Evolutionary conservation across 1,139 yeast genomes (phyloP).

Genomic region (Hansenula sp.): DNA sequence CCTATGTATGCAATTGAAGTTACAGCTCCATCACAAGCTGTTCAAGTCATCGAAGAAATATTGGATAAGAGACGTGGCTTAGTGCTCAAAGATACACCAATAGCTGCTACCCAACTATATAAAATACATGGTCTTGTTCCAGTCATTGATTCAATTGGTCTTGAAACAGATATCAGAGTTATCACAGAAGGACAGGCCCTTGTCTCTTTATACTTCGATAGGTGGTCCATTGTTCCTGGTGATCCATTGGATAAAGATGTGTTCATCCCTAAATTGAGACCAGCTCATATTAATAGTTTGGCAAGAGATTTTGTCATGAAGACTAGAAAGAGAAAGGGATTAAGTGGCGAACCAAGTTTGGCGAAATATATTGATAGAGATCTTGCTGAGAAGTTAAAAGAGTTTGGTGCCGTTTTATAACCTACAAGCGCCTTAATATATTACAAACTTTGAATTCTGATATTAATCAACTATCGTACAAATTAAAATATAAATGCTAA

Average conservation of each 20-base stretch:
- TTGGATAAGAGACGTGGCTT: slow-evolving; percentile 68
- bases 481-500: not conserved
- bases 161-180: slow-evolving; percentile 80
- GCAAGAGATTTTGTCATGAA: slow-evolving; percentile 89
- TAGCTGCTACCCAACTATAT: slow-evolving; percentile 73
- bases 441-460: not conserved
- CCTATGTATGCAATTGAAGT: slow-evolving; percentile 71
- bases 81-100: slow-evolving; percentile 45
- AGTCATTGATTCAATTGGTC: slow-evolving; percentile 85
- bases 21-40: slow-evolving; percentile 48
- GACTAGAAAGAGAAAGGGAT: slow-evolving; percentile 83
- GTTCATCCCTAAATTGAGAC: slow-evolving; percentile 63
- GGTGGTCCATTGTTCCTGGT: slow-evolving; percentile 86
- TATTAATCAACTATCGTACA: too few relatives aligned
- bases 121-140: slow-evolving; percentile 68
- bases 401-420: slow-evolving; percentile 32
- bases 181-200: slow-evolving; percentile 77
- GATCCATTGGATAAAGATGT: slow-evolving; percentile 76
- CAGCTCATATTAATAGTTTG: slow-evolving; percentile 66
- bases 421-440: not conserved
- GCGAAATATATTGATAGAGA: slow-evolving; percentile 67
- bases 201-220: slow-evolving; percentile 60
- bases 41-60: slow-evolving; percentile 45
- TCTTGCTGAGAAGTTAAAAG: slow-evolving; percentile 49
- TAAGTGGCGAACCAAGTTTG: slow-evolving; percentile 73